phyloP scores from a whole-genome alignment of 2,329 filamentous ascomycete genomes.

The Talaromyces islandicus region DNA sequence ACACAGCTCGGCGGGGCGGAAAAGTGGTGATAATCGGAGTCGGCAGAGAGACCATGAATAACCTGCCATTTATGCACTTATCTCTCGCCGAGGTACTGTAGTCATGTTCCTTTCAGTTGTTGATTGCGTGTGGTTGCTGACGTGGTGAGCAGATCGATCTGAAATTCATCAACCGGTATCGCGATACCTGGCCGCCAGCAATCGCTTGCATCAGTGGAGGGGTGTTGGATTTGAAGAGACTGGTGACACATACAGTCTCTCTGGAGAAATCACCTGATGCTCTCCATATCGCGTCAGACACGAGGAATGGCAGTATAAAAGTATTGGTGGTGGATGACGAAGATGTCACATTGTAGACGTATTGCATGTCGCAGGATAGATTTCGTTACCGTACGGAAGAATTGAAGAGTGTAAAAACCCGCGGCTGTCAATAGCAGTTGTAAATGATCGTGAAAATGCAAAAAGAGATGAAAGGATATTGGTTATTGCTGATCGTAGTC shows the following conservation, averaged over 20 bases:
- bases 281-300: constrained; percentile 48
- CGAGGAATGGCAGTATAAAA: constrained; percentile 52
- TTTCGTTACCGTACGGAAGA: not conserved
- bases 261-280: constrained; percentile 58
- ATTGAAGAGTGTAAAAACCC: not conserved
- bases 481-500: not conserved
- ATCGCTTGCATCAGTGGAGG: constrained; percentile 56
- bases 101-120: not conserved
- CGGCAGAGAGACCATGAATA: constrained; percentile 57
- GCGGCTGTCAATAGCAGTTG: not conserved
- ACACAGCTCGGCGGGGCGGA: constrained; percentile 53
- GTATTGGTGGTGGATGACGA: constrained; percentile 54
- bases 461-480: not conserved
- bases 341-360: constrained; percentile 10
- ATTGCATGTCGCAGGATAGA: not conserved
- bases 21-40: constrained; percentile 61
- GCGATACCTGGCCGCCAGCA: constrained; percentile 63
- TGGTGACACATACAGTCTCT: constrained; percentile 59
- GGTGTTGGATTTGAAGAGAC: constrained; percentile 55
- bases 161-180: constrained; percentile 65
- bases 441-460: not conserved
- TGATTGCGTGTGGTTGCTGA: not conserved
- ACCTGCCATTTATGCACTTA: constrained; percentile 62
- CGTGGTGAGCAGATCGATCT: constrained; percentile 51
- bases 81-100: constrained; percentile 49